phyloP scores from a whole-genome alignment of 495 filamentous ascomycete genomes.

The Letharia columbiana region DNA sequence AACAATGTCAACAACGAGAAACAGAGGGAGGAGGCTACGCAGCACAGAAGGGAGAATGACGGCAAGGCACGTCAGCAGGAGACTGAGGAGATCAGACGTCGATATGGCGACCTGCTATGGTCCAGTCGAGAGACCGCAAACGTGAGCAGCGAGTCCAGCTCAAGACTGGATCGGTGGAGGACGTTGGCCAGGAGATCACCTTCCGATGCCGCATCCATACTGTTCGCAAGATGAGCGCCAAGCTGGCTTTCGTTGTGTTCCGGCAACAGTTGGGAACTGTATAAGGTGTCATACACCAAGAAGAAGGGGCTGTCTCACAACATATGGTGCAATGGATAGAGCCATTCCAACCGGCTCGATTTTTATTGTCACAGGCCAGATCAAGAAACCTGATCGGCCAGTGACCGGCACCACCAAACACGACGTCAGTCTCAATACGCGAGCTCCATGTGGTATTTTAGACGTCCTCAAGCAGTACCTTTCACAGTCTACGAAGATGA shows the following conservation, averaged over 20 bases:
- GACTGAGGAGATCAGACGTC: constrained; percentile 45
- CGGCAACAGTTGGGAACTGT: constrained; percentile 70
- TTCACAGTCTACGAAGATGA: constrained; percentile 60
- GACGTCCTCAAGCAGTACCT: constrained; percentile 48
- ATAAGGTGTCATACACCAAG: constrained; percentile 61
- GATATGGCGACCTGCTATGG: constrained; percentile 51
- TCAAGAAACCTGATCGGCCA: constrained; percentile 51
- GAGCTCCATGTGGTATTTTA: constrained; percentile 46
- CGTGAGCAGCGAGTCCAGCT: constrained; percentile 41
- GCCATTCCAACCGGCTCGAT: constrained; percentile 58
- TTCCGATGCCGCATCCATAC: constrained; percentile 83
- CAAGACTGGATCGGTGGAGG: constrained; percentile 43
- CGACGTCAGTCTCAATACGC: constrained; percentile 43
- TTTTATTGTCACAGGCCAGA: constrained; percentile 54
- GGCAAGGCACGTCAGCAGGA: constrained; percentile 38
- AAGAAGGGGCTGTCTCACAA: constrained; percentile 42
- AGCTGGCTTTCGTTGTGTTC: constrained; percentile 83
- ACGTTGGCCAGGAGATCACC: constrained; percentile 59
- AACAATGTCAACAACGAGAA: constrained; percentile 46
- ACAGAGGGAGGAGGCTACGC: constrained; percentile 35
- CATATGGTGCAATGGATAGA: constrained; percentile 62
- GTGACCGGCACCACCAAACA: constrained; percentile 50
- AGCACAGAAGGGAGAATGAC: constrained; percentile 33
- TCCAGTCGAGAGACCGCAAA: constrained; percentile 39
- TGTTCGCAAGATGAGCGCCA: constrained; percentile 73